Percentiles rank a stretch among this genome's conserved stretches.
Conservation (phyloP, 1,284 basidiomycete genomes). For the Cystobasidium sp. region DNA sequence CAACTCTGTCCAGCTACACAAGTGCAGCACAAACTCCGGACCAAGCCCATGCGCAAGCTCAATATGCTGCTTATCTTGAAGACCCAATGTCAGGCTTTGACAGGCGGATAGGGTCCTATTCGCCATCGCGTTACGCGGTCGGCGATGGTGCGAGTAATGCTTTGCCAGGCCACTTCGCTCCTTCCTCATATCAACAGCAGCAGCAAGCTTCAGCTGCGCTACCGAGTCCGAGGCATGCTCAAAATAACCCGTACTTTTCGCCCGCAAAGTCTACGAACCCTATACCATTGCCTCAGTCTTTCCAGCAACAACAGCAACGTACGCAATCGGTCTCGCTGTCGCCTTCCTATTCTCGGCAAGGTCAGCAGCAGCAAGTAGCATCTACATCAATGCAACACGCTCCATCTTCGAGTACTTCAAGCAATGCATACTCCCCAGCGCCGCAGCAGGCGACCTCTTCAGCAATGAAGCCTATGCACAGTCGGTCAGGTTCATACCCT, state of each 20-base stretch:
- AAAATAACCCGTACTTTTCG: conserved; percentile 7
- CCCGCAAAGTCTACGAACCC: neutral
- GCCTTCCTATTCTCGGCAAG: conserved; percentile 21
- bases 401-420: conserved; percentile 8
- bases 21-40: conserved; percentile 12
- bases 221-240: conserved; percentile 8
- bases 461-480: neutral
- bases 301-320: conserved; percentile 17
- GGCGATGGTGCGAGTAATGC: neutral
- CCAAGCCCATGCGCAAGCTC: conserved; percentile 20
- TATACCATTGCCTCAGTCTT: neutral
- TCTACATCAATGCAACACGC: conserved; percentile 1
- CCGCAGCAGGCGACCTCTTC: conserved; percentile 4
- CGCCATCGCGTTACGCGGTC: conserved; percentile 40
- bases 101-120: conserved; percentile 37
- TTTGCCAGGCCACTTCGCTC: conserved; percentile 7
- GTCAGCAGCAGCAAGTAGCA: neutral
- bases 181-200: conserved; percentile 21
- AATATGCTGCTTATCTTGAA: conserved; percentile 35
- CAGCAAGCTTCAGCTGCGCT: neutral
- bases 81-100: conserved; percentile 31
- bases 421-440: conserved; percentile 10
- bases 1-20: conserved; percentile 14
- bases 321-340: conserved; percentile 27
- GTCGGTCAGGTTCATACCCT: conserved; percentile 4